These are phyloP conservation scores for Phytopythium litorale DNA, from an alignment of 352 stramenopile genomes.

Conservation along the genomic window DNA sequence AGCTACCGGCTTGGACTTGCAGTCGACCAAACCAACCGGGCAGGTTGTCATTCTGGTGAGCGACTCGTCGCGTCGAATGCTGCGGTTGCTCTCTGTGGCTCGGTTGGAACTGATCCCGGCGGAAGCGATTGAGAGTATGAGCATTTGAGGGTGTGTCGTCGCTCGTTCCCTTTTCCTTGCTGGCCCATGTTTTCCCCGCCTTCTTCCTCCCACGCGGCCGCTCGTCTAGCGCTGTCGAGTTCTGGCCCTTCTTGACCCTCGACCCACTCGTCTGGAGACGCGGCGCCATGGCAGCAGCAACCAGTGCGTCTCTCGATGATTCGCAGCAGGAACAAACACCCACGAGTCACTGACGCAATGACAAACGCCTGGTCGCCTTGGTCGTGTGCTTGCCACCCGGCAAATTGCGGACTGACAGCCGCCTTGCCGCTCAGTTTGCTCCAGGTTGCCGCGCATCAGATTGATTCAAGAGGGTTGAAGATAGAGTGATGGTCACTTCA, in stretches of 20 bases:
- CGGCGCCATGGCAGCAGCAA: not conserved
- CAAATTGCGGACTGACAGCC: not conserved
- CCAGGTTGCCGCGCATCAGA: not conserved
- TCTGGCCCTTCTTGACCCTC: not conserved
- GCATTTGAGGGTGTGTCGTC: not conserved
- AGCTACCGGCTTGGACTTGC: not conserved
- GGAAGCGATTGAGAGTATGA: not conserved
- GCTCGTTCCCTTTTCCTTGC: not conserved
- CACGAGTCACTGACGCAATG: too few relatives aligned
- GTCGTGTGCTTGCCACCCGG: not conserved
- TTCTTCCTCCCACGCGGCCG: not conserved
- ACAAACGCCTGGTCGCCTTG: not conserved
- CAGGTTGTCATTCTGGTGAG: not conserved
- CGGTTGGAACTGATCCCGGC: not conserved
- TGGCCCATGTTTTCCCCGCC: not conserved
- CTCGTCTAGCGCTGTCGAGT: not conserved
- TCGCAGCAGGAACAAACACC: too few relatives aligned
- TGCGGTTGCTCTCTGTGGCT: not conserved
- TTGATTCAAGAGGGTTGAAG: constrained; percentile 1
- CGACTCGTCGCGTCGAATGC: not conserved
- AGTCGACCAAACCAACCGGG: not conserved
- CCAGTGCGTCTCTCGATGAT: not conserved
- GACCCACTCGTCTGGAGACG: not conserved
- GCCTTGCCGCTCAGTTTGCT: not conserved
- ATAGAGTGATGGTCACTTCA: constrained; percentile 54